Percentiles rank a stretch among this genome's conserved stretches.
Conservation (phyloP, 2,329 filamentous ascomycete species). For the Pseudopyricularia javanii region DNA sequence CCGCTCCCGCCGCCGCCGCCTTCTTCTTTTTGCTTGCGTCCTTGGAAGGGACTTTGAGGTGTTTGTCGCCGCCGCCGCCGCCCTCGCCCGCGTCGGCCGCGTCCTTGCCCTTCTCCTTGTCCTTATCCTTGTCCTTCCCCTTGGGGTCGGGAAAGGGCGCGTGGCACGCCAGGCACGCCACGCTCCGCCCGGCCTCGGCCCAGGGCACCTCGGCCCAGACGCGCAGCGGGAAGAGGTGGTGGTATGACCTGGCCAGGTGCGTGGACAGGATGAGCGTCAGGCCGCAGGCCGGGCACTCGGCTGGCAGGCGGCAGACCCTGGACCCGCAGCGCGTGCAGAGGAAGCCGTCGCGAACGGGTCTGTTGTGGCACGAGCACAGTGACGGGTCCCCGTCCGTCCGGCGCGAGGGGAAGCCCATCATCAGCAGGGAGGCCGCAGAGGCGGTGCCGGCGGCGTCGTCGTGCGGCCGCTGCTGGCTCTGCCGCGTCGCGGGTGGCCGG, state of each 20-base stretch:
- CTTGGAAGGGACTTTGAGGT: background rate
- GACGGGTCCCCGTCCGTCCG: constrained; percentile 61
- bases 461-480: constrained; percentile 36
- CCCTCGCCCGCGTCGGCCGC: background rate
- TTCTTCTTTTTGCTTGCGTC: background rate
- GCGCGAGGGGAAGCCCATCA: constrained; percentile 96
- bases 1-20: constrained; percentile 8
- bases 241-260: constrained; percentile 83
- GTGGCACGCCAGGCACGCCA: constrained; percentile 69
- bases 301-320: constrained; percentile 81
- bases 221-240: constrained; percentile 78
- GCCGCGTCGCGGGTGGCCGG: constrained; percentile 74
- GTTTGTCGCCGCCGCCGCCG: constrained; percentile 6
- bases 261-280: constrained; percentile 91
- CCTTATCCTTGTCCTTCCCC: constrained; percentile 5
- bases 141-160: constrained; percentile 51
- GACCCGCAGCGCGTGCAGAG: constrained; percentile 77
- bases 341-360: constrained; percentile 73
- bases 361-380: constrained; percentile 84
- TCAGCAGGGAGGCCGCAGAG: constrained; percentile 51
- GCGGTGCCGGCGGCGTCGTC: background rate
- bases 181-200: constrained; percentile 43
- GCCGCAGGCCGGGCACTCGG: constrained; percentile 82
- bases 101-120: constrained; percentile 3
- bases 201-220: constrained; percentile 90